Conservation (phyloP, 2,329 filamentous ascomycete genomes). For the Phaeosphaeriaceae sp. region DNA sequence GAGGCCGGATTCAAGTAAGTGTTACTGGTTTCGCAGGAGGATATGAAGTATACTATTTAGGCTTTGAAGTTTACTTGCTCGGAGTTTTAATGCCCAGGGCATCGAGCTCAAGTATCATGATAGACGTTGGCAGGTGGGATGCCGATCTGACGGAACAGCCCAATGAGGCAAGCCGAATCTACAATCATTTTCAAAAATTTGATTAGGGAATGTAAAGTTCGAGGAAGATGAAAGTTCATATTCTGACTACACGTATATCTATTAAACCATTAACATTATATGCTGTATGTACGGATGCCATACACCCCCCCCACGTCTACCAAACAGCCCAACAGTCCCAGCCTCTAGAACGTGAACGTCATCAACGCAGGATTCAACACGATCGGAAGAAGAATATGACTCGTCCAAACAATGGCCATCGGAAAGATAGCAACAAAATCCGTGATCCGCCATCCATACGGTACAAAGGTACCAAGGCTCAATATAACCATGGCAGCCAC, state of each 20-base stretch:
- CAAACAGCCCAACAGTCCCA: too few species aligned
- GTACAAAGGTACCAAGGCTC: slow-evolving; percentile 64
- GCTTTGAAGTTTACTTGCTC: neutral
- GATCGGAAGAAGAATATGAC: slow-evolving; percentile 74
- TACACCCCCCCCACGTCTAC: too few species aligned
- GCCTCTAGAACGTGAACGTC: slow-evolving; percentile 74
- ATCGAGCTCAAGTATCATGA: neutral
- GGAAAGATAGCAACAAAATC: slow-evolving; percentile 72
- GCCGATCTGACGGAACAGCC: slow-evolving; percentile 4
- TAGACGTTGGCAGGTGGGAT: slow-evolving; percentile 9
- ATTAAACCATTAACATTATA: neutral
- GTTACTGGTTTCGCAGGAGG: neutral
- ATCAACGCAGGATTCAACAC: slow-evolving; percentile 82
- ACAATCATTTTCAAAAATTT: neutral
- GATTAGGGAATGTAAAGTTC: neutral
- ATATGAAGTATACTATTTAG: too few species aligned
- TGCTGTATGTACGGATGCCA: too few species aligned
- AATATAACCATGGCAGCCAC: slow-evolving; percentile 68
- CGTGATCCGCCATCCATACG: slow-evolving; percentile 59
- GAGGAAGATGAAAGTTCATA: neutral
- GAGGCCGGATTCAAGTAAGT: neutral
- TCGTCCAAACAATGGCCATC: slow-evolving; percentile 69
- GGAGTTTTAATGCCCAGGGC: neutral
- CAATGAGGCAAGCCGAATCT: slow-evolving; percentile 20
- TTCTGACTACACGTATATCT: neutral